These are phyloP conservation scores for Ophiocordyceps camponoti-floridani DNA, from an alignment of 2,329 filamentous ascomycete genomes.

Conservation along the genomic window DNA sequence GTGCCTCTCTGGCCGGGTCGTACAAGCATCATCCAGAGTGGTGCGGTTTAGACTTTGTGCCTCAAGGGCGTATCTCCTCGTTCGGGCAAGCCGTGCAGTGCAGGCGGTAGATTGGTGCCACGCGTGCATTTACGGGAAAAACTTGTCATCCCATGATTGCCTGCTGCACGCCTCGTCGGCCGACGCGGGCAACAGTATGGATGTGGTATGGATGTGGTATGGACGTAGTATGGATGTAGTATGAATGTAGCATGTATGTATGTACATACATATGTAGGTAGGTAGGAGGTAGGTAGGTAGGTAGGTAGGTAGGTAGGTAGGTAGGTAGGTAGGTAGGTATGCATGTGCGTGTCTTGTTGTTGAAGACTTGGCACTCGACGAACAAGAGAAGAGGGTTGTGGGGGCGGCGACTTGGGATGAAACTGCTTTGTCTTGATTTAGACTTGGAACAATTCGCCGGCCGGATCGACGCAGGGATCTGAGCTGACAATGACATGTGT, in stretches of 20 bases:
- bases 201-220: no score
- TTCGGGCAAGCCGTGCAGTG: background rate
- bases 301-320: no score
- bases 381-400: background rate
- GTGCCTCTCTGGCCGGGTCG: background rate
- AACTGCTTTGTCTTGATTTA: slow-evolving; percentile 1
- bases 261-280: no score
- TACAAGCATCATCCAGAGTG: background rate
- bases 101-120: background rate
- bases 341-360: no score
- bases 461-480: slow-evolving; percentile 5
- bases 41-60: slow-evolving; percentile 1
- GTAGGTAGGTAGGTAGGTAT: no score
- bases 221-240: no score
- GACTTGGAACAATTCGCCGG: background rate
- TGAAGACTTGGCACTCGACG: no score
- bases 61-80: background rate
- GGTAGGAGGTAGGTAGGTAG: no score
- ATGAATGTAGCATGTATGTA: no score
- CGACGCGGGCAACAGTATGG: background rate
- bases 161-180: background rate
- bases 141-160: slow-evolving; percentile 1
- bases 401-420: slow-evolving; percentile 4
- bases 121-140: background rate
- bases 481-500: background rate